Percentiles rank a stretch among this genome's conserved stretches.
These are phyloP conservation scores for Ceratopteris richardii DNA, from an alignment of 75 land plant genomes.

Conservation along the genomic window DNA sequence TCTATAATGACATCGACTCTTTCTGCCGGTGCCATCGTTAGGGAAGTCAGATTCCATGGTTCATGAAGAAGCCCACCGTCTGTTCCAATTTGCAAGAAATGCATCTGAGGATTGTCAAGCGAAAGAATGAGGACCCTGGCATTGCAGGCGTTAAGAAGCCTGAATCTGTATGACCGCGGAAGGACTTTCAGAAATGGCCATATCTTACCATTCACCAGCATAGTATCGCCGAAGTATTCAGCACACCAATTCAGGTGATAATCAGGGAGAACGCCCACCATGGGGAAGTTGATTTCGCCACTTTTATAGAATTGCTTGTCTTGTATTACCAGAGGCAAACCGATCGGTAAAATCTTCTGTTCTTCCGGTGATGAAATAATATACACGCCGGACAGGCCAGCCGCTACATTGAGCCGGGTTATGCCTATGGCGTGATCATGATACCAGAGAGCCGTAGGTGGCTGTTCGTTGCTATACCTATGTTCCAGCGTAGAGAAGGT, in stretches of 20 bases:
- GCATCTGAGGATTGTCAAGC: conserved; percentile 5
- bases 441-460: conserved; percentile 26
- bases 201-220: conserved; percentile 39
- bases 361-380: conserved; percentile 9
- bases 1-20: conserved; percentile 24
- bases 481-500: conserved; percentile 12
- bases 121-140: conserved; percentile 25
- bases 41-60: not conserved
- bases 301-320: too few relatives aligned
- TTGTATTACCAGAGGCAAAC: too few relatives aligned
- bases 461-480: conserved; percentile 23
- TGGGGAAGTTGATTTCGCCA: too few relatives aligned
- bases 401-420: conserved; percentile 23
- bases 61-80: conserved; percentile 16
- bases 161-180: conserved; percentile 26
- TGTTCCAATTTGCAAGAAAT: conserved; percentile 22
- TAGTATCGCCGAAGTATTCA: conserved; percentile 32
- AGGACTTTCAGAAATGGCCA: conserved; percentile 30
- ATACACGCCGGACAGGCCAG: conserved; percentile 26
- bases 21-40: conserved; percentile 25
- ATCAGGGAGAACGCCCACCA: too few relatives aligned
- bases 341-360: too few relatives aligned
- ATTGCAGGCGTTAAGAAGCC: conserved; percentile 20
- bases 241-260: too few relatives aligned
- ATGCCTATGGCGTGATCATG: conserved; percentile 37